These are phyloP conservation scores for Erythrobasidium hasegawianum DNA, from an alignment of 1,284 basidiomycete genomes.

Conservation along the genomic window DNA sequence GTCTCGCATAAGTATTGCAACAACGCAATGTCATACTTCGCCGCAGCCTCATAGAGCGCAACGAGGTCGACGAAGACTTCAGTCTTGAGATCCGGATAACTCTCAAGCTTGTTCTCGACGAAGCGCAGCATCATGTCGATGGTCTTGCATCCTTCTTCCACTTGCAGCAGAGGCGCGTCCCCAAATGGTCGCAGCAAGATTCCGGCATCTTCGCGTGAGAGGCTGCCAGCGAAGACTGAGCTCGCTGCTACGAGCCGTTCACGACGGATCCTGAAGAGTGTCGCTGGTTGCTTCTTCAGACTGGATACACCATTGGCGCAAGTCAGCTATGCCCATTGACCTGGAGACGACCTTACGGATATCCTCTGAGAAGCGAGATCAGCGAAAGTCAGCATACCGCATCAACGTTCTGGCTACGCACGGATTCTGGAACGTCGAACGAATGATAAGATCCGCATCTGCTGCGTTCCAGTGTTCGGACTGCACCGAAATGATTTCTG, in stretches of 20 bases:
- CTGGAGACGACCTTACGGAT: no score
- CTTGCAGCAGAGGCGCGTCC: neutral
- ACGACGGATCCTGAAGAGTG: neutral
- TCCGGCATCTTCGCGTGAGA: neutral
- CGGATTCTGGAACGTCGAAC: neutral
- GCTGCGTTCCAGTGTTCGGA: neutral
- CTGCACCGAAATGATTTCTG: neutral
- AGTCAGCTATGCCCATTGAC: no score
- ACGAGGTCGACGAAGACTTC: neutral
- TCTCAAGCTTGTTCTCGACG: neutral
- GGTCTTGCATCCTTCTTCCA: constrained; percentile 1
- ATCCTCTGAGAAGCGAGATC: no score
- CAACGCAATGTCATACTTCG: neutral
- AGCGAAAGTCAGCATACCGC: no score
- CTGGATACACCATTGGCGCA: neutral
- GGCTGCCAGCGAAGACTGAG: neutral
- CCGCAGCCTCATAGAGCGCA: neutral
- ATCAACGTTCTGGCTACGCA: no score
- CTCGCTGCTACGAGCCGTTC: neutral
- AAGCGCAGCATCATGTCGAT: constrained; percentile 2
- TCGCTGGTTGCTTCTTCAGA: neutral
- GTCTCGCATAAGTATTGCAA: neutral
- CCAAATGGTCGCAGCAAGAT: neutral
- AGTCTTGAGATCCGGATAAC: neutral
- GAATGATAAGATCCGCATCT: neutral